These are phyloP conservation scores for Musa balbisiana DNA, from an alignment of 202 grass and related monocot genomes.

Conservation along the genomic window DNA sequence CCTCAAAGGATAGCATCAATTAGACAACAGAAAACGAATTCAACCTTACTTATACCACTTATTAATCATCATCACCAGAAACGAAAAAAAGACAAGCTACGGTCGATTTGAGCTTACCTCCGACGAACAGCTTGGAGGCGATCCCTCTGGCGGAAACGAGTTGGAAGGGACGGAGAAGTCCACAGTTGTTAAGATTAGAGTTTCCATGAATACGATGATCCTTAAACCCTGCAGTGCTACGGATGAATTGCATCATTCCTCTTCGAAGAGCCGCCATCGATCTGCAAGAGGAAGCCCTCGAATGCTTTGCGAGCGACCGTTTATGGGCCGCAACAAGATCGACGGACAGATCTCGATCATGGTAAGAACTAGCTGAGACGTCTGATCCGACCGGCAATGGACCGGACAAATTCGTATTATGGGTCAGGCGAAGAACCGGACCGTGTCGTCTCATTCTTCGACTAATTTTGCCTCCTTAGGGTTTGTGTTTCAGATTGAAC, in stretches of 20 bases:
- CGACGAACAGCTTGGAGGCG: slow-evolving; percentile 73
- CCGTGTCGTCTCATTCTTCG: too few species aligned
- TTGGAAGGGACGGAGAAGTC: slow-evolving; percentile 22
- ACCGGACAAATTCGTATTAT: too few species aligned
- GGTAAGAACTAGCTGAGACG: too few species aligned
- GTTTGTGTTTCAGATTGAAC: too few species aligned
- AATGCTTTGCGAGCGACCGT: too few species aligned
- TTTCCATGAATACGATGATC: neutral
- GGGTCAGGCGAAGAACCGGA: too few species aligned
- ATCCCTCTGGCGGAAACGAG: slow-evolving; percentile 47
- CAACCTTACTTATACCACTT: neutral
- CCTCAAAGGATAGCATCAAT: too few species aligned
- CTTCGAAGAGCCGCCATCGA: slow-evolving; percentile 38
- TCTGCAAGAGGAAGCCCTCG: too few species aligned
- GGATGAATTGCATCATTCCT: slow-evolving; percentile 27
- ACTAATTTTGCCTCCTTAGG: too few species aligned
- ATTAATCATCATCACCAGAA: neutral
- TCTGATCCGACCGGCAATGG: too few species aligned
- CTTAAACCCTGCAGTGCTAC: neutral
- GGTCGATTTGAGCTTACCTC: slow-evolving; percentile 28
- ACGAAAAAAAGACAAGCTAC: neutral
- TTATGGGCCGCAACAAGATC: too few species aligned
- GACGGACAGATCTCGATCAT: too few species aligned
- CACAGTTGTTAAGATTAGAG: neutral
- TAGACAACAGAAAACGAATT: neutral